A percentile compares a stretch with the other conserved stretches of the same genome.
Conservation (phyloP, 2,329 filamentous ascomycete species). For the Aspergillus tubingensis region DNA sequence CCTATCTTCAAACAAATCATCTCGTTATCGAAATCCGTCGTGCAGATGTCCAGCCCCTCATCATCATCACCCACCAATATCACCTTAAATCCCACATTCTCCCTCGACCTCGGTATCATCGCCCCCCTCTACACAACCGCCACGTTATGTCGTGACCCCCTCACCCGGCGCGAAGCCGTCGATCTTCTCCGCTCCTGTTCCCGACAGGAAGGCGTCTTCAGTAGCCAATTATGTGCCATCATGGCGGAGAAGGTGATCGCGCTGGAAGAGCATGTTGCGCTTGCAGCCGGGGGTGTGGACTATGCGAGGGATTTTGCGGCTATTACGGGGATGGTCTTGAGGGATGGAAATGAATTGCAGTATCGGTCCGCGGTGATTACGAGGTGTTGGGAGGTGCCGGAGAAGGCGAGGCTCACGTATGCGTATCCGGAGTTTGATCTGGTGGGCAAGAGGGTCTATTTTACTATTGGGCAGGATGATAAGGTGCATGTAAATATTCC, state of each 20-base stretch:
- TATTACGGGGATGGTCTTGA: background rate
- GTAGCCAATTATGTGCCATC: slow-evolving; percentile 21
- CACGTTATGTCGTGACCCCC: slow-evolving; percentile 33
- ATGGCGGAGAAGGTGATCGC: slow-evolving; percentile 25
- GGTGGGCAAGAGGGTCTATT: slow-evolving; percentile 3
- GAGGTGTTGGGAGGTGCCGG: slow-evolving; percentile 9
- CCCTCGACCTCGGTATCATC: slow-evolving; percentile 33
- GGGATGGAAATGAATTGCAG: too few species aligned
- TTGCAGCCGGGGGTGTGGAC: background rate
- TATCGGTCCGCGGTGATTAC: background rate
- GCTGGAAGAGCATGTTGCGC: slow-evolving; percentile 22
- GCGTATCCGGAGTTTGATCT: slow-evolving; percentile 10
- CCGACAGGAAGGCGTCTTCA: slow-evolving; percentile 27
- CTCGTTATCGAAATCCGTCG: slow-evolving; percentile 27
- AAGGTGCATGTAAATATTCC: background rate
- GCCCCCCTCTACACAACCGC: slow-evolving; percentile 28
- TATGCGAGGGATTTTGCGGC: background rate
- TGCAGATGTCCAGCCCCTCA: slow-evolving; percentile 9
- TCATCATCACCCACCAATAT: background rate
- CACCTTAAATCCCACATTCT: slow-evolving; percentile 18
- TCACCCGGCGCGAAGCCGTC: slow-evolving; percentile 30
- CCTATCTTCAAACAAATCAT: slow-evolving; percentile 29
- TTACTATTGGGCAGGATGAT: slow-evolving; percentile 3
- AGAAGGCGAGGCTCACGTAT: slow-evolving; percentile 6
- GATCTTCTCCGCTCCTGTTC: slow-evolving; percentile 23